Base-by-base conservation (phyloP, 495 filamentous ascomycete genomes). In the Aspergillus cristatus region DNA sequence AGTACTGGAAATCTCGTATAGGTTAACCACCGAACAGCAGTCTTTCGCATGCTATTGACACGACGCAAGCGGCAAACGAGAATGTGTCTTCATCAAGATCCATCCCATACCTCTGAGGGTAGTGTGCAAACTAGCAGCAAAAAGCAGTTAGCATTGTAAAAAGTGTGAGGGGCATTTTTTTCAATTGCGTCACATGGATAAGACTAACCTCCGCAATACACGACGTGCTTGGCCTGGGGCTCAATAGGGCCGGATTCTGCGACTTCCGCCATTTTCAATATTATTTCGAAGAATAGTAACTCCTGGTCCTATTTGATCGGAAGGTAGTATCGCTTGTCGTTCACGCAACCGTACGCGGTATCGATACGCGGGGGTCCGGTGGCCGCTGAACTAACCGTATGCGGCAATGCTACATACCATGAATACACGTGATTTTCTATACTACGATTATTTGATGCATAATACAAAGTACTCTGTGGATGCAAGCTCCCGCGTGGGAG, bases 41-140 rank as follows among this genome's bases (percentile, higher is more conserved):
- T n/a, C 13, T n/a, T n/a, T n/a, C n/a, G n/a, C n/a, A n/a, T 14
- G 28, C 4, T 4, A 30, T 30, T 30, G 28, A 26, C 24, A 26
- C 28, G 28, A 24, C 4, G 20, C 8, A 24, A 4, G 8, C 20
- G n/a, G 20, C 20, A 24, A 24, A 24, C 20, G 8, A 24, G 20
- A 24, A 24, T 8, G n/a, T n/a, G n/a, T n/a, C n/a, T n/a, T n/a
- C n/a, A n/a, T n/a, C n/a, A 26, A n/a, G 7, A 12, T 8, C 28
- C 1, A 13, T 35, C 35, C 63, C 69, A 58, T 86, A 93, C 87
- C 79, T 95, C 91, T 51, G 89, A 87, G 33, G 91, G 91, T 52
- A 98, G 70, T 34, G 79, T 81, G 70, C 91, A 98, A 34, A 95
- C 89, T 96, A 52, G 37, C 30, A 7, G 40, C 28, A 14, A 7